Evolutionary conservation across 1,139 yeast species (phyloP).

Genomic region (Saccharomyces hybrid): DNA sequence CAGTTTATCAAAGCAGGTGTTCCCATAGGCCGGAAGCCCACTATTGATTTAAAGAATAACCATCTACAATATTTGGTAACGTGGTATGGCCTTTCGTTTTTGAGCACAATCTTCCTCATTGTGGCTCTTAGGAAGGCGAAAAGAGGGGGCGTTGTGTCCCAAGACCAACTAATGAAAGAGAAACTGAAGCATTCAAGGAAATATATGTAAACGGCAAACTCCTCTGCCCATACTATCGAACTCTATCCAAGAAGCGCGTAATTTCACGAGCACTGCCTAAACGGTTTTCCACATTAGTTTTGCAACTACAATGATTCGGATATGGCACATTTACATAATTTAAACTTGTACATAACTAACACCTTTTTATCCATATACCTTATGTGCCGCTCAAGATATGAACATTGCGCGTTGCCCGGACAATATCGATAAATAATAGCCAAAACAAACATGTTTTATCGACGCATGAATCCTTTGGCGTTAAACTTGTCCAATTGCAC

Average conservation of each 20-base stretch:
- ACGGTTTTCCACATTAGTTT: neutral
- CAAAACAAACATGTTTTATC: neutral
- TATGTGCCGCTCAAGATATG: neutral
- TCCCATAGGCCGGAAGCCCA: slow-evolving; percentile 78
- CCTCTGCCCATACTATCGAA: neutral
- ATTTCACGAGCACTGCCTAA: neutral
- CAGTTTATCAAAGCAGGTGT: slow-evolving; percentile 72
- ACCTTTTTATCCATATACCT: neutral
- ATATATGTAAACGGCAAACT: slow-evolving; percentile 22
- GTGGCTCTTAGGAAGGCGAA: slow-evolving; percentile 44
- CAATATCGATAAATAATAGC: neutral
- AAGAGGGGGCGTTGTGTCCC: slow-evolving; percentile 37
- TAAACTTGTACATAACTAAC: neutral
- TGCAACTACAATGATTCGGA: too few relatives aligned
- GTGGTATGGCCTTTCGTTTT: slow-evolving; percentile 82
- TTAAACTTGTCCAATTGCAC: neutral
- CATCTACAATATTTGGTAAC: slow-evolving; percentile 89
- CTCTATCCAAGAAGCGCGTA: neutral
- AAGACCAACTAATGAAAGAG: slow-evolving; percentile 31
- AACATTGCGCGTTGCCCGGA: neutral
- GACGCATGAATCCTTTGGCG: neutral
- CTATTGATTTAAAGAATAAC: slow-evolving; percentile 73
- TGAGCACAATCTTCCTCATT: slow-evolving; percentile 59
- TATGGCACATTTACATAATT: neutral
- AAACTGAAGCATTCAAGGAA: slow-evolving; percentile 41